Evolutionary conservation across 768 basidiomycete genomes (phyloP).

Genomic region (Termitomyces titanicus): DNA sequence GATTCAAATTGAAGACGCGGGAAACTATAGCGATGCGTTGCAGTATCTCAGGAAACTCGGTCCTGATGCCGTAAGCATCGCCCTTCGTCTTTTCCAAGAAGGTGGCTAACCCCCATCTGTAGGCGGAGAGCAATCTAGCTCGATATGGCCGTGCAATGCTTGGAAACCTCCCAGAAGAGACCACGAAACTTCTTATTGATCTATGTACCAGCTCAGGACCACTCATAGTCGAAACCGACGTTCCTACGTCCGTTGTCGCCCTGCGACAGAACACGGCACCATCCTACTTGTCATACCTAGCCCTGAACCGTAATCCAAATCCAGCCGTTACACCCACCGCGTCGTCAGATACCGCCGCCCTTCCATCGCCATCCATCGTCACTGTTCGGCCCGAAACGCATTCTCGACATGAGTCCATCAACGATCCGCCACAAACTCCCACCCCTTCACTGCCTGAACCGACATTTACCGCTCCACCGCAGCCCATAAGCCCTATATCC

Average conservation of each 20-base stretch:
- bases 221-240: slow-evolving; percentile 38
- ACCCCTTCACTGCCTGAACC: slow-evolving; percentile 31
- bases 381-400: slow-evolving; percentile 37
- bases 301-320: slow-evolving; percentile 57
- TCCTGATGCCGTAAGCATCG: slow-evolving; percentile 63
- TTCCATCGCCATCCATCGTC: slow-evolving; percentile 44
- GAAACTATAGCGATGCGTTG: slow-evolving; percentile 77
- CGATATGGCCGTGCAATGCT: slow-evolving; percentile 88
- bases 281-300: slow-evolving; percentile 80
- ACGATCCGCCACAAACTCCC: slow-evolving; percentile 27
- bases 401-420: slow-evolving; percentile 34
- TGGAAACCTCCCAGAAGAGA: slow-evolving; percentile 77
- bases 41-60: slow-evolving; percentile 77
- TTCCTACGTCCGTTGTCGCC: slow-evolving; percentile 19
- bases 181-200: slow-evolving; percentile 88
- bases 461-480: slow-evolving; percentile 22
- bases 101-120: not conserved
- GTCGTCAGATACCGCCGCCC: slow-evolving; percentile 34
- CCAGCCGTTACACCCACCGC: slow-evolving; percentile 37
- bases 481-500: slow-evolving; percentile 21
- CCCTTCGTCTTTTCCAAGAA: slow-evolving; percentile 11
- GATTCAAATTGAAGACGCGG: slow-evolving; percentile 92
- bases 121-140: slow-evolving; percentile 86
- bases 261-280: slow-evolving; percentile 34
- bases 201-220: slow-evolving; percentile 73